Evolutionary conservation across 1,284 basidiomycete species (phyloP).

Genomic region (Trichosporon sp.): DNA sequence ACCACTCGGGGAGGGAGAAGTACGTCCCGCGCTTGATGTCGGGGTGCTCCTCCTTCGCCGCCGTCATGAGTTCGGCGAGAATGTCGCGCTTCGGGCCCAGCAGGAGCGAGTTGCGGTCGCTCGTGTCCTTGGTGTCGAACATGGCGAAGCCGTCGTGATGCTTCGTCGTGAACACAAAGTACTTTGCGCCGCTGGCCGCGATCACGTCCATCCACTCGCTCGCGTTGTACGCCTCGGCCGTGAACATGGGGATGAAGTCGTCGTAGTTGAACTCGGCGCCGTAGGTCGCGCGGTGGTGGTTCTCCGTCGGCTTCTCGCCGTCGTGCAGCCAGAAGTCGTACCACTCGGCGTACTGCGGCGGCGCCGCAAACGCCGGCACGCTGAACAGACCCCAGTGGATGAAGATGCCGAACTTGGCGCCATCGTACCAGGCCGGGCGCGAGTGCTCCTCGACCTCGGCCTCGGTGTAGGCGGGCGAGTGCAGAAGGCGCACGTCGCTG

Average conservation of each 20-base stretch:
- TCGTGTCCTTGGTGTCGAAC: constrained; percentile 56
- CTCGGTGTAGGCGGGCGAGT: constrained; percentile 12
- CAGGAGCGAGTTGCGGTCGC: constrained; percentile 54
- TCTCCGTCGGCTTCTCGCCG: constrained; percentile 50
- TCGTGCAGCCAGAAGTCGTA: constrained; percentile 48
- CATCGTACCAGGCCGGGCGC: constrained; percentile 16
- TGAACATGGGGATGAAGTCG: constrained; percentile 59
- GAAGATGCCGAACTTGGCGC: constrained; percentile 50
- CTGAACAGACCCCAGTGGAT: constrained; percentile 61
- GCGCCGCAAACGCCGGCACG: constrained; percentile 41
- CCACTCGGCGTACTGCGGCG: constrained; percentile 57
- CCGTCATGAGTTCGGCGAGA: constrained; percentile 55
- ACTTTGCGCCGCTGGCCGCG: constrained; percentile 58
- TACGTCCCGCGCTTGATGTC: constrained; percentile 24
- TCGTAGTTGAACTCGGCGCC: constrained; percentile 57
- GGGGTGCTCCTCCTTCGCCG: constrained; percentile 48
- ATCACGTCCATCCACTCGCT: constrained; percentile 58
- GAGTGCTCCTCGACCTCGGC: constrained; percentile 14
- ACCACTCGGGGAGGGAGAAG: constrained; percentile 55
- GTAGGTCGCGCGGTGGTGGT: constrained; percentile 55
- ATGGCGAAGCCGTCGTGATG: constrained; percentile 53
- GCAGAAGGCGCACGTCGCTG: constrained; percentile 9
- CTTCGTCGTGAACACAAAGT: constrained; percentile 59
- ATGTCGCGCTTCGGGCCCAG: constrained; percentile 58
- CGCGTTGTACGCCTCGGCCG: constrained; percentile 56